Evolutionary conservation across 2,329 filamentous ascomycete genomes (phyloP).

Genomic region (Diplocarpon mali): DNA sequence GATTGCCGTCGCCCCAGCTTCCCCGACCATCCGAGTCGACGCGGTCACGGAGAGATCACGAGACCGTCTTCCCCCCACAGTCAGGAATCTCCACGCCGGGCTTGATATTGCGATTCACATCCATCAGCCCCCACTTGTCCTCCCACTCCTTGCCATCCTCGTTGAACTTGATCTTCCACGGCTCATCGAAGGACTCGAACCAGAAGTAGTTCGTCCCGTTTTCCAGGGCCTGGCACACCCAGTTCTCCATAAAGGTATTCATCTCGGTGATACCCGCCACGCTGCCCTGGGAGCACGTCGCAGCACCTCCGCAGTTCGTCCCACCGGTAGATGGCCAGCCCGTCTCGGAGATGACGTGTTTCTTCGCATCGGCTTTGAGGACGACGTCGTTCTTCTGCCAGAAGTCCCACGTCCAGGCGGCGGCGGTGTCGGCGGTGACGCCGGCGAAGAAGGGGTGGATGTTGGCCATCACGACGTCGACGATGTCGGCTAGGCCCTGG

Average conservation of each 20-base stretch:
- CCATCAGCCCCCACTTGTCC: constrained; percentile 90
- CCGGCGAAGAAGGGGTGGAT: constrained; percentile 95
- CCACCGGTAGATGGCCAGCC: constrained; percentile 85
- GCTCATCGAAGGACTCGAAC: constrained; percentile 96
- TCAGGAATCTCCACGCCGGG: constrained; percentile 74
- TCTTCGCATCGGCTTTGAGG: constrained; percentile 47
- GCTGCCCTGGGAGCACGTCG: constrained; percentile 51
- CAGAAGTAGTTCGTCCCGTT: constrained; percentile 93
- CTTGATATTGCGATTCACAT: constrained; percentile 75
- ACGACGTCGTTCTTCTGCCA: constrained; percentile 60
- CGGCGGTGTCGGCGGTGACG: constrained; percentile 53
- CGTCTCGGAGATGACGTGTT: constrained; percentile 80
- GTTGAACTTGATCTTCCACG: constrained; percentile 79
- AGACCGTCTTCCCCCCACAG: constrained; percentile 55
- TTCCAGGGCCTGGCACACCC: constrained; percentile 67
- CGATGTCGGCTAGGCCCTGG: constrained; percentile 50
- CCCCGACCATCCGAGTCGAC: too few species aligned
- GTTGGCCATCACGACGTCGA: constrained; percentile 91
- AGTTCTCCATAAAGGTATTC: constrained; percentile 77
- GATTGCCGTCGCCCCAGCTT: too few species aligned
- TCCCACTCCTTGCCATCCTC: constrained; percentile 65
- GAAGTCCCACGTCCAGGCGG: constrained; percentile 73
- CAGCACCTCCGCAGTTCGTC: constrained; percentile 55
- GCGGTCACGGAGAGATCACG: not conserved
- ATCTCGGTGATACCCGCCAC: constrained; percentile 71